Conservation (phyloP, 2,329 filamentous ascomycete species). For the Furcasterigmium sp. region DNA sequence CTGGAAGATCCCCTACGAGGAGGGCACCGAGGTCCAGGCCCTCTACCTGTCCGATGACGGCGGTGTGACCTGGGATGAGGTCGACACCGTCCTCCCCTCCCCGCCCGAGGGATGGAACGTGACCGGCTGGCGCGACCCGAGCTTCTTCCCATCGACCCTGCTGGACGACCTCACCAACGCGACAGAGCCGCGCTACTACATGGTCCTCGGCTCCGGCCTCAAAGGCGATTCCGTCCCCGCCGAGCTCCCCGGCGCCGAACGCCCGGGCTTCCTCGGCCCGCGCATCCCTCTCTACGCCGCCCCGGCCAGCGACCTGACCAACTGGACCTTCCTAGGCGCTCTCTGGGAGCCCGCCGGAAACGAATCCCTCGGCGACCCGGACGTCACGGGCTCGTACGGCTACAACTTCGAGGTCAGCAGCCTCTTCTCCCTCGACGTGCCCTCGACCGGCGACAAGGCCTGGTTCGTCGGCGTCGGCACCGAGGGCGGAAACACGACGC, state of each 20-base stretch:
- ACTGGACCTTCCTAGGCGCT: conserved; percentile 13
- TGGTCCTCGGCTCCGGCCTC: conserved; percentile 13
- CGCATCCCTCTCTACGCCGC: conserved; percentile 12
- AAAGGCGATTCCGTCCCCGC: conserved; percentile 10
- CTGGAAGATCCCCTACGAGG: conserved; percentile 12
- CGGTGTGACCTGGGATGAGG: conserved; percentile 9
- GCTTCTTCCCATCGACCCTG: conserved; percentile 9
- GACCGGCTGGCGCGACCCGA: conserved; percentile 13
- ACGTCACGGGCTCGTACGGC: conserved; percentile 11
- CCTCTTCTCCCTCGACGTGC: conserved; percentile 10
- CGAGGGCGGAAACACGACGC: conserved; percentile 12
- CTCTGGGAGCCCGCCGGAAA: conserved; percentile 12
- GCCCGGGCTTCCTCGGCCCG: conserved; percentile 12
- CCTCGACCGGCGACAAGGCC: conserved; percentile 8
- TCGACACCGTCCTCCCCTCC: conserved; percentile 9
- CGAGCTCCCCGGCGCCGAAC: conserved; percentile 9
- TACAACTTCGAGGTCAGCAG: conserved; percentile 13
- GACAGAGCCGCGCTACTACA: conserved; percentile 11
- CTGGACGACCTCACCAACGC: conserved; percentile 8
- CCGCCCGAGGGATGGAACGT: conserved; percentile 12
- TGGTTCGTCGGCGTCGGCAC: conserved; percentile 11
- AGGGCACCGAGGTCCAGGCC: conserved; percentile 11
- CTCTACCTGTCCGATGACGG: conserved; percentile 8
- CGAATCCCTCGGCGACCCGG: conserved; percentile 8
- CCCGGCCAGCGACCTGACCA: conserved; percentile 9